Percentiles rank a stretch among this genome's conserved stretches.
Conservation (phyloP, 1,139 yeast species). For the Pichia terricola region DNA sequence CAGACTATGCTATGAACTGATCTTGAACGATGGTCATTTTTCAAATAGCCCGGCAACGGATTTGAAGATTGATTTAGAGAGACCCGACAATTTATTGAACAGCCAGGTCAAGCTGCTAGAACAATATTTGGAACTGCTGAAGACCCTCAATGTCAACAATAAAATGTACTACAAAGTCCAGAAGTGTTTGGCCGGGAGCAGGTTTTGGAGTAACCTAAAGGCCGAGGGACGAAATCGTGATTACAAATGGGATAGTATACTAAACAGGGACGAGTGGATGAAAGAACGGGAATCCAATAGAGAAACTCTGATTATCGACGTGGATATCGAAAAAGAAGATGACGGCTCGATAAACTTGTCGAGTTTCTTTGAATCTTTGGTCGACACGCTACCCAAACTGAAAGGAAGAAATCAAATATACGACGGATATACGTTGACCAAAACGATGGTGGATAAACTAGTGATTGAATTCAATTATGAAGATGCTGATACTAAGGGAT, state of each 20-base stretch:
- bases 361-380: constrained; percentile 23
- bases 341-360: constrained; percentile 11
- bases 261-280: constrained; percentile 11
- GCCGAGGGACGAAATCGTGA: constrained; percentile 1
- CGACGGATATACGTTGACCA: constrained; percentile 45
- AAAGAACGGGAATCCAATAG: constrained; percentile 5
- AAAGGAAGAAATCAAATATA: constrained; percentile 30
- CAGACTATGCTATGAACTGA: constrained; percentile 57
- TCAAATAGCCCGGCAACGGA: constrained; percentile 11
- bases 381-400: constrained; percentile 21
- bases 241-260: constrained; percentile 13
- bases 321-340: background rate
- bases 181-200: constrained; percentile 1
- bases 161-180: constrained; percentile 5
- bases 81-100: constrained; percentile 14
- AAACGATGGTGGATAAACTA: constrained; percentile 14
- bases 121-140: constrained; percentile 14
- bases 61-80: constrained; percentile 13
- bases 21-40: constrained; percentile 21
- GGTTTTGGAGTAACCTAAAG: constrained; percentile 3
- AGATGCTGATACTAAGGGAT: background rate
- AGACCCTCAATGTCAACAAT: constrained; percentile 9
- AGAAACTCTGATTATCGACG: constrained; percentile 5
- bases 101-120: constrained; percentile 14
- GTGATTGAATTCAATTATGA: constrained; percentile 4